Base-by-base conservation (phyloP, 768 basidiomycete species). In the Daedaleopsis sinensis region DNA sequence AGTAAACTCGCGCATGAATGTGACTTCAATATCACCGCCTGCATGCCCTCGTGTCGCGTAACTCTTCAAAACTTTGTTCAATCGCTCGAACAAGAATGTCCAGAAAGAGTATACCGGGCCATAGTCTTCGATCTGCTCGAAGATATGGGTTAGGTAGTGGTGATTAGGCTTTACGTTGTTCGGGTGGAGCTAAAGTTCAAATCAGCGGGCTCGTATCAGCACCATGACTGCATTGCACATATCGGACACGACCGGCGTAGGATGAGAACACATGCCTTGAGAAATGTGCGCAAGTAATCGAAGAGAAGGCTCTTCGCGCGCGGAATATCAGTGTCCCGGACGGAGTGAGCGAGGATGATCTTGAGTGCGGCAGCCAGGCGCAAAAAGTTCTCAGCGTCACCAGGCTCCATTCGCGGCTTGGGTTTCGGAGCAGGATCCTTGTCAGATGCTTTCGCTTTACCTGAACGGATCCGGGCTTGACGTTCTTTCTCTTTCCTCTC, bases 101-200 rank as follows among this genome's bases (percentile, higher is more conserved):
- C 75, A 75, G 58, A 74, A 74, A 0, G 65, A 67, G 47, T 73
- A 68, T 4, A 74, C 65, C 0, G 73, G 73, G 1, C 74, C 71
- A 50, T 65, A 74, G 53, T 71, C 65, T 0, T 54, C 49, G 15
- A 70, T 70, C 52, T 60, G 69, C 19, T 58, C 57, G 24, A 59
- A 46, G 3, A 68, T 56, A 52, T 73, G 71, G 5, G 63, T 67
- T 2, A 59, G 38, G 36, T 60, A 72, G 58, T 73, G 72, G 23
- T 53, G 56, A 38, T 72, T 73, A 9, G 69, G 71, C 15, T 38
- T 43, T 23, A 71, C 47, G 18, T 58, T 44, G 0, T 56, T 47
- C 1, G 49, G 64, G 19, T 72, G 67, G 1, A 70, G 46, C 70
- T 72, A 38, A 15, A 38, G 37, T 8, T 7, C 37, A 38, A 8